Base-by-base conservation (phyloP, 306 rosid genomes). In the Mucuna pruriens region DNA sequence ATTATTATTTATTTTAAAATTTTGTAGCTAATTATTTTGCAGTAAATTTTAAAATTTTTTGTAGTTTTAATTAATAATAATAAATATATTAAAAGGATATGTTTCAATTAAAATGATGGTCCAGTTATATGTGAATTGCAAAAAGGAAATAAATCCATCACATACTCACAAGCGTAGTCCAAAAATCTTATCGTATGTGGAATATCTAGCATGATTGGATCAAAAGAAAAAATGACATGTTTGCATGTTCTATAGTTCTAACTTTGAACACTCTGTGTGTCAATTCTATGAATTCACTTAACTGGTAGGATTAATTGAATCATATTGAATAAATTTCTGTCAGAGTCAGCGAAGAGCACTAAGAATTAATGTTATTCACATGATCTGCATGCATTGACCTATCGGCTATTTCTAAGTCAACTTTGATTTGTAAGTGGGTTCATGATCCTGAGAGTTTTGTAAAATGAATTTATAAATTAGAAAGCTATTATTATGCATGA, bases 301-400 rank as follows among this genome's bases (percentile, higher is more conserved):
- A 60, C 3, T 1, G 44, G 45, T 16, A 25, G 13, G 20, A 61
- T 76, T 61, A 76, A 61, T 42, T 44, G 71, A 61, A 44, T 29
- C 42, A 29, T 20, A 13, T 39, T 76, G 31, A 29, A 22, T 2
- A 42, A 76, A 26, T 11, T 17, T 16, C 17, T 38, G 22, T 3
- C n/a, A 7, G 22, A 51, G 22, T 33, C 12, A 38, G 38, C 38
- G 15, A 38, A 74, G 23, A 58, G 58, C 70, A 75, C 80, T 40
- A 40, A 29, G 38, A 42, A n/a, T n/a, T n/a, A 60, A 40, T 60
- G 80, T 60, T 44, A 58, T 17, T 57, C 57, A 44, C 34, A 9
- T 9, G 22, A 60, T 58, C 26, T 71, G 46, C 76, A 71, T 71
- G 61, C 76, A 46, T 71, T 31, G 63, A 71, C 60, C 63, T 17